Percentiles rank a stretch among this genome's conserved stretches.
These are phyloP conservation scores for Batkoa obscura DNA, from an alignment of 371 early-diverging fungal genomes.

Conservation along the genomic window DNA sequence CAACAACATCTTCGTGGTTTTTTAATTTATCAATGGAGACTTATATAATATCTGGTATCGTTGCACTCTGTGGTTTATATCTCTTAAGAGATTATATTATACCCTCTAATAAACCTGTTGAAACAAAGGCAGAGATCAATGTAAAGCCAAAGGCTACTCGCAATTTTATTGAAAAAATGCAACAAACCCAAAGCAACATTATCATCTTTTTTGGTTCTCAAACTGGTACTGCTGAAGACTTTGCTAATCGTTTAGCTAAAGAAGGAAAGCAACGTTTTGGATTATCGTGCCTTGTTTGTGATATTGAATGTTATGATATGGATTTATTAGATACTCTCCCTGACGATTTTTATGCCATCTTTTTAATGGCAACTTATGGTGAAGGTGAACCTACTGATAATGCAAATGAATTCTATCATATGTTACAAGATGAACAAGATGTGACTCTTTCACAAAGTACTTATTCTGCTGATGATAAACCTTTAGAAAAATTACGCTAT, in stretches of 20 bases:
- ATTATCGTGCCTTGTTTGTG: slow-evolving; percentile 54
- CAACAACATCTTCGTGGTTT: not conserved
- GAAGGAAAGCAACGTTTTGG: slow-evolving; percentile 58
- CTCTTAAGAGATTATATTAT: not conserved
- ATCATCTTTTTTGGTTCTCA: slow-evolving; percentile 87
- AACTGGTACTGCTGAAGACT: slow-evolving; percentile 93
- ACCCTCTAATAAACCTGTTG: not conserved
- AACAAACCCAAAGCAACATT: slow-evolving; percentile 13
- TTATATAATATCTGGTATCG: slow-evolving; percentile 1
- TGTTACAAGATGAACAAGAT: slow-evolving; percentile 35
- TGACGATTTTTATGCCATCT: slow-evolving; percentile 39
- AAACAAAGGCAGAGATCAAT: not conserved
- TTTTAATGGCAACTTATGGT: slow-evolving; percentile 79
- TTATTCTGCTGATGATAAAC: slow-evolving; percentile 20
- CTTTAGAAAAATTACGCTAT: slow-evolving; percentile 43
- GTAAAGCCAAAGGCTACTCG: not conserved
- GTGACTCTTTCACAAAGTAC: slow-evolving; percentile 40
- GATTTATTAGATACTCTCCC: slow-evolving; percentile 46
- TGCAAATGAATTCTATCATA: slow-evolving; percentile 67
- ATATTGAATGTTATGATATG: slow-evolving; percentile 76
- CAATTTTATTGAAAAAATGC: slow-evolving; percentile 3
- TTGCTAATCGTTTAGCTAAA: slow-evolving; percentile 68
- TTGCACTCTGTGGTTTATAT: not conserved
- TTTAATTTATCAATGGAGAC: not conserved
- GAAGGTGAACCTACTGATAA: slow-evolving; percentile 89